Evolutionary conservation across 2,329 filamentous ascomycete genomes (phyloP).

Genomic region (Aspergillus cejpii): DNA sequence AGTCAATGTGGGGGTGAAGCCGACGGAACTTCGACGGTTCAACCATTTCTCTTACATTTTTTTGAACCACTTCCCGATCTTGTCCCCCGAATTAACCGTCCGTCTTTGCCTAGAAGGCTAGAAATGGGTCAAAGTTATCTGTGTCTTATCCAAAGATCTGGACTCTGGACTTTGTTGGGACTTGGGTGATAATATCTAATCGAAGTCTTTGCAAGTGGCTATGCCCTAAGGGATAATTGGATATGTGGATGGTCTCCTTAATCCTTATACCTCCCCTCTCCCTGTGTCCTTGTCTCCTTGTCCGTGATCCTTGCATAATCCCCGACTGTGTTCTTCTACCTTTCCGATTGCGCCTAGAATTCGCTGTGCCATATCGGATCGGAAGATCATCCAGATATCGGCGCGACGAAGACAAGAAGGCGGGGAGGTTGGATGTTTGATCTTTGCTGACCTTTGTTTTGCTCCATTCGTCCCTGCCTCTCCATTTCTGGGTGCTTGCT

Average conservation of each 20-base stretch:
- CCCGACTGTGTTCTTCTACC: neutral
- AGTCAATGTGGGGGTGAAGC: constrained; percentile 2
- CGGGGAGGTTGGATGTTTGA: neutral
- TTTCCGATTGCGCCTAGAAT: constrained; percentile 7
- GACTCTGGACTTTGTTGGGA: too few species aligned
- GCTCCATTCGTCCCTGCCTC: too few species aligned
- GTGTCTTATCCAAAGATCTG: constrained; percentile 5
- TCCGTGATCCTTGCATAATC: neutral
- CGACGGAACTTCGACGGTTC: neutral
- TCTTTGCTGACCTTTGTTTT: too few species aligned
- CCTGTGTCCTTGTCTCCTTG: constrained; percentile 5
- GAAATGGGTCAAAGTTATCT: constrained; percentile 15
- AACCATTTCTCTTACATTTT: neutral
- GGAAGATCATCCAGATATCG: neutral
- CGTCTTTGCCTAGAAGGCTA: too few species aligned
- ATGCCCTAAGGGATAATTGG: too few species aligned
- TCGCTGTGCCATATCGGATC: neutral
- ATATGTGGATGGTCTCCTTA: neutral
- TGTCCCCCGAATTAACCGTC: too few species aligned
- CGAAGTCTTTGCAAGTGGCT: constrained; percentile 3
- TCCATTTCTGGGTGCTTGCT: neutral
- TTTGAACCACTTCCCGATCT: constrained; percentile 16
- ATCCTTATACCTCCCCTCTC: neutral
- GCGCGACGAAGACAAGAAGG: too few species aligned
- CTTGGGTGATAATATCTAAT: too few species aligned